A percentile compares a stretch with the other conserved stretches of the same genome.
phyloP scores from a whole-genome alignment of 2,329 filamentous ascomycete genomes.

The Stagonosporopsis chrysanthemi region DNA sequence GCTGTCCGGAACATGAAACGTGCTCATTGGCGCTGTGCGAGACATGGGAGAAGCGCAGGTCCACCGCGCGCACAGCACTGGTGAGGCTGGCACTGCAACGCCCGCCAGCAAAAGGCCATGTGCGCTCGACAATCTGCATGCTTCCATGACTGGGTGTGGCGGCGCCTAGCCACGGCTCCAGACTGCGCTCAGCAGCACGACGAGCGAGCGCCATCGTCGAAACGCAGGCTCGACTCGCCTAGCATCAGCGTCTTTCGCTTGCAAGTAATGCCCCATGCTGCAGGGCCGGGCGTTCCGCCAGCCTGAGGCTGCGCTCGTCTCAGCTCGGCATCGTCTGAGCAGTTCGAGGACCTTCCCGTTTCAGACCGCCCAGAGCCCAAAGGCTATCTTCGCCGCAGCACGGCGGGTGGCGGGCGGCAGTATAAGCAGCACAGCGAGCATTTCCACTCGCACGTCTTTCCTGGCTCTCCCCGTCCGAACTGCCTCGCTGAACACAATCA shows the following conservation, averaged over 20 bases:
- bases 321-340: slow-evolving; percentile 30
- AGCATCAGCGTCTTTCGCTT: slow-evolving; percentile 2
- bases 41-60: not conserved
- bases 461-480: not conserved
- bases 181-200: not conserved
- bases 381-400: slow-evolving; percentile 19
- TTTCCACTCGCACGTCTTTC: not conserved
- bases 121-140: not conserved
- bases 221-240: slow-evolving; percentile 5
- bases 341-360: slow-evolving; percentile 34
- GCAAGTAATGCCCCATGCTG: not conserved
- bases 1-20: slow-evolving; percentile 16
- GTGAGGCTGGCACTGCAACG: not conserved
- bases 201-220: not conserved
- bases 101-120: not conserved
- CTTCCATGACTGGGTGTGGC: not conserved
- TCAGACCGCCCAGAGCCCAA: slow-evolving; percentile 32
- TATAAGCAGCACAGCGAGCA: not conserved
- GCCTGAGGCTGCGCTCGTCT: slow-evolving; percentile 34
- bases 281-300: not conserved
- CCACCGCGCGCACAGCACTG: not conserved
- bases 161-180: slow-evolving; percentile 1
- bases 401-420: not conserved
- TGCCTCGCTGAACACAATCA: not conserved
- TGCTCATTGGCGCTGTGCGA: slow-evolving; percentile 8